Conservation (phyloP, 2,329 filamentous ascomycete genomes). For the Tothia fuscella region DNA sequence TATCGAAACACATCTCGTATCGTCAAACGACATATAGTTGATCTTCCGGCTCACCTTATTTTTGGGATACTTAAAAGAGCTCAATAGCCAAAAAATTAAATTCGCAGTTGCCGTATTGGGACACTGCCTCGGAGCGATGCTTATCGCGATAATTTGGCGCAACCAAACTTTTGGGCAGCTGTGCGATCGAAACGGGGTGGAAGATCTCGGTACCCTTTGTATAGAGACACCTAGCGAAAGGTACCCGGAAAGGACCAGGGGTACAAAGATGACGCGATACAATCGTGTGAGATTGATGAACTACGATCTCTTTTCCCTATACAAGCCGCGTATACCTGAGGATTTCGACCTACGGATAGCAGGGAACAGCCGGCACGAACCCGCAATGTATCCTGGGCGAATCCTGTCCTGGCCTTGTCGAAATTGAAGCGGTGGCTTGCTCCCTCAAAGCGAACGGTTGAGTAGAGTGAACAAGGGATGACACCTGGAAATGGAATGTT, state of each 20-base stretch:
- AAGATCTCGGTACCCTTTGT: background rate
- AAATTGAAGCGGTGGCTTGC: background rate
- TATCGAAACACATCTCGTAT: no score
- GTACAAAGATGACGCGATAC: background rate
- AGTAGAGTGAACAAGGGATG: background rate
- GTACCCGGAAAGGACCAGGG: no score
- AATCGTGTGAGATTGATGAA: constrained; percentile 6
- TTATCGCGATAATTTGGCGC: background rate
- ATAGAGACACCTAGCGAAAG: background rate
- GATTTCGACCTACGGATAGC: background rate
- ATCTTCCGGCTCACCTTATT: no score
- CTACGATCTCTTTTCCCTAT: background rate
- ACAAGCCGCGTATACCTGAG: background rate
- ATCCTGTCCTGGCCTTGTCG: background rate
- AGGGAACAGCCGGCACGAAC: constrained; percentile 2
- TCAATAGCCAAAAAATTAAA: no score
- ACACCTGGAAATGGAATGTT: background rate
- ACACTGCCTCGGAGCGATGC: background rate
- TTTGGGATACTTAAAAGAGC: no score
- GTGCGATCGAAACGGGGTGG: background rate
- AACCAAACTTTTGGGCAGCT: background rate
- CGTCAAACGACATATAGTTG: no score
- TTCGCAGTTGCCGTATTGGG: background rate
- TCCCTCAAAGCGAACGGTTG: no score
- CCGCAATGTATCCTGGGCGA: background rate